Percentiles rank a stretch among this genome's conserved stretches.
These are phyloP conservation scores for Botrytis byssoidea DNA, from an alignment of 2,329 filamentous ascomycete genomes.

Conservation along the genomic window DNA sequence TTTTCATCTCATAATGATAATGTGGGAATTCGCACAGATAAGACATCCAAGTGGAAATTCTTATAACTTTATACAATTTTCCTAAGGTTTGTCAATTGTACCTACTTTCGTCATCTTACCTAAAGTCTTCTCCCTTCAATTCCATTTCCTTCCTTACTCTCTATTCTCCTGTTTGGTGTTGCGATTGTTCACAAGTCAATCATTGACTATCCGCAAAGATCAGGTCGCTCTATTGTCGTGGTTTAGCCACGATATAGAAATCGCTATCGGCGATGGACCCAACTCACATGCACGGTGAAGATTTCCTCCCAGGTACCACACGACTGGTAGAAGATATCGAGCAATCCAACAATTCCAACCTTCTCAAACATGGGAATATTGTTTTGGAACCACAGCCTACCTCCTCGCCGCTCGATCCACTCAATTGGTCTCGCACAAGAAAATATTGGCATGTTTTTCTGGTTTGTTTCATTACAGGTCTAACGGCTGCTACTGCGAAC, in stretches of 20 bases:
- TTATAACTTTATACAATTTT: background rate
- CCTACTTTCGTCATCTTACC: background rate
- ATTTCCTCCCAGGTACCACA: conserved; percentile 32
- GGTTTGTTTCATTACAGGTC: conserved; percentile 52
- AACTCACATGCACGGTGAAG: conserved; percentile 20
- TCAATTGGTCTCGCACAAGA: conserved; percentile 50
- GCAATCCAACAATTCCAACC: conserved; percentile 25
- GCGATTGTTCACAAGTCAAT: background rate
- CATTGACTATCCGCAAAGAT: conserved; percentile 6
- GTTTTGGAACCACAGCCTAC: conserved; percentile 55
- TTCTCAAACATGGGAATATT: conserved; percentile 43
- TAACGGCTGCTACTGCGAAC: conserved; percentile 57
- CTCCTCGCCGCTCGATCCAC: conserved; percentile 51
- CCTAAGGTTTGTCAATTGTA: background rate
- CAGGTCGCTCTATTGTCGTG: conserved; percentile 7
- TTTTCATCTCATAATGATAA: conserved; percentile 12
- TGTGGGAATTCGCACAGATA: conserved; percentile 11
- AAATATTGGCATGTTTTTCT: conserved; percentile 52
- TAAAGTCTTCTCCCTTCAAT: background rate
- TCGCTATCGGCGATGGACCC: conserved; percentile 17
- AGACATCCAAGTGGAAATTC: conserved; percentile 14
- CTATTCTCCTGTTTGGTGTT: background rate
- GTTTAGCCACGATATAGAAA: conserved; percentile 14
- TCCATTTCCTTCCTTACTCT: background rate
- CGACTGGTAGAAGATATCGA: conserved; percentile 30